Conservation (phyloP, 2,329 filamentous ascomycete species). For the Huntiella moniliformis region DNA sequence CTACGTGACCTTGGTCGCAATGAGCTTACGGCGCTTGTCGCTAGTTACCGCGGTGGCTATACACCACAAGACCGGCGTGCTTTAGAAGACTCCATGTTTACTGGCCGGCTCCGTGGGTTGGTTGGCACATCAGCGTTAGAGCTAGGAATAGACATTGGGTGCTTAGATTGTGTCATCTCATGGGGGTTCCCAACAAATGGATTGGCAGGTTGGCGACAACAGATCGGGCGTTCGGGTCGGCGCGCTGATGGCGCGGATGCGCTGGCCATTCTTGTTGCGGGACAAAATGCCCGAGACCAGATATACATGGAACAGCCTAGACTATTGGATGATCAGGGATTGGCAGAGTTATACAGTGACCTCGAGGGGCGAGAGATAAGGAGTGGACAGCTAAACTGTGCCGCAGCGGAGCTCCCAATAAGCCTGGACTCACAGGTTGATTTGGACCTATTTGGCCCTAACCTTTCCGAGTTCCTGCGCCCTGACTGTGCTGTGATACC, state of each 20-base stretch:
- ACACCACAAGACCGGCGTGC: conserved; percentile 72
- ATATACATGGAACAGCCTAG: conserved; percentile 94
- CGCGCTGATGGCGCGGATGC: conserved; percentile 45
- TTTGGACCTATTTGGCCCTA: conserved; percentile 53
- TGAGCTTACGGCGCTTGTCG: conserved; percentile 63
- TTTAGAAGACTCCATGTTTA: conserved; percentile 94
- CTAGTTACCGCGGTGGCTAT: conserved; percentile 92
- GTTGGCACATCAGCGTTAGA: conserved; percentile 87
- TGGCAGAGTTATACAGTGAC: conserved; percentile 77
- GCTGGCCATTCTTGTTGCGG: conserved; percentile 72
- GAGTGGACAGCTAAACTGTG: conserved; percentile 90
- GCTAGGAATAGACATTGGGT: conserved; percentile 86
- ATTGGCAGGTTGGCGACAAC: conserved; percentile 83
- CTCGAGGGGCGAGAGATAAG: conserved; percentile 78
- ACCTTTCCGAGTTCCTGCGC: conserved; percentile 30
- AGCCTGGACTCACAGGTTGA: conserved; percentile 48
- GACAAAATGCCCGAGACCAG: conserved; percentile 80
- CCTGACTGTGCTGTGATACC: background rate
- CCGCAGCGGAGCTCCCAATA: conserved; percentile 87
- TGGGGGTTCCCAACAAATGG: conserved; percentile 84
- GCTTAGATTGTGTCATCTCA: conserved; percentile 79
- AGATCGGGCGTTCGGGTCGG: conserved; percentile 80
- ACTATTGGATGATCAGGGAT: conserved; percentile 81
- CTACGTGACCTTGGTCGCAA: conserved; percentile 51
- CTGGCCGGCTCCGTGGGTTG: conserved; percentile 80